Base-by-base conservation (phyloP, 2,329 filamentous ascomycete species). In the Lasiodiplodia sp. region DNA sequence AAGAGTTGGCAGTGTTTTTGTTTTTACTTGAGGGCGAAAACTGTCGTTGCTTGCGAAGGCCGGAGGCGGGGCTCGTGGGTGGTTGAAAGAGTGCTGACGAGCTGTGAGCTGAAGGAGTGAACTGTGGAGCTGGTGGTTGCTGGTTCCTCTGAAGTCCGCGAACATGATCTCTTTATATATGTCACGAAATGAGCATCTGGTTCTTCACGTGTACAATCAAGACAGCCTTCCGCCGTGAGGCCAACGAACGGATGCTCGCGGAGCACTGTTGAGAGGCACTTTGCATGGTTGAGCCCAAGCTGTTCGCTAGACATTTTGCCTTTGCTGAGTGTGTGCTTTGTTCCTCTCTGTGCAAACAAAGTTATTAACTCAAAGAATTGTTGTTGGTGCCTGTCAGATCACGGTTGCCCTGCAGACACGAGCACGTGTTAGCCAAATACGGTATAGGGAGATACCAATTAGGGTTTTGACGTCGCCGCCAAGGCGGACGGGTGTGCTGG, bases 71-170 rank as follows among this genome's bases (percentile, higher is more conserved):
- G 31, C 31, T 34, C 31, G 16, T 23, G 18, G 18, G 55, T 40
- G 5, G 14, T 34, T 34, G 31, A 34, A 34, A 34, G 31, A 25
- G 14, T 6, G 55, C 55, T 57, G 56, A 23, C 18, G 55, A 57
- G 55, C 55, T 34, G 52, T 12, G 49, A 53, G 56, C n/a, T 62
- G 57, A 49, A 23, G 40, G 31, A 49, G 25, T 44, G 57, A 62
- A 49, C 25, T 49, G 40, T 49, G 57, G 40, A 49, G 57, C 38
- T 49, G 57, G 14, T 62, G 38, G 21, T 31, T 62, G 57, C 23
- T 62, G 57, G 10, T 28, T 62, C 2, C 14, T 23, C 37, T 58
- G 14, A 8, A 49, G 34, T 16, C 37, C 6, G 57, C 4, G 3
- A 25, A 31, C 16, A 34, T 23, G 23, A 8, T 5, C 25, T 37